Evolutionary conservation across 495 filamentous ascomycete genomes (phyloP), one percentile per base, ranked within the genome.

Genomic region (Hapsidospora chrysogenum): DNA sequence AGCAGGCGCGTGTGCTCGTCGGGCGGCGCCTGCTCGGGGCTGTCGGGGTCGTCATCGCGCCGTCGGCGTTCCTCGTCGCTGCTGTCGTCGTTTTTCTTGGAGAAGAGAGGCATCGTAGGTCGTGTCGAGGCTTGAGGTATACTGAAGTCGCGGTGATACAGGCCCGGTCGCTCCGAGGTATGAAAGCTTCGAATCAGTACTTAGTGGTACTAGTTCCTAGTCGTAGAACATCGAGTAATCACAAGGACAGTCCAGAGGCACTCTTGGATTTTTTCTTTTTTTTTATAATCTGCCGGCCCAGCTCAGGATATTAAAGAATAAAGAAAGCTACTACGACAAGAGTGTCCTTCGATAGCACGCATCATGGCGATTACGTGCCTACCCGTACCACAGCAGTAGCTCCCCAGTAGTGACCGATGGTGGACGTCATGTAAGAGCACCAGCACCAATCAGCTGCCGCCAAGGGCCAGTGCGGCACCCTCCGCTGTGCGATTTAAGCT

Each of bases 1-100:
- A 92, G 62, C 37, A 94, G 60, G 22, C 78, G 66, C 11, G 82
- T 83, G 39, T 77, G 68, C 52, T 96, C 87, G 43, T 80, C 68
- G 29, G 29, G 33, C 23, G 33, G 33, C 6, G 23, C 23, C 13
- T n/a, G 15, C 37, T 66, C 59, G 31, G 40, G 35, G 16, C 47
- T 28, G 30, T 42, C 21, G 22, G 43, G 39, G 37, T 13, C 39
- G 28, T 38, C 27, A 36, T 41, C 20, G 32, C 11, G 9, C 4
- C 14, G 27, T 2, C 33, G 32, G 31, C 32, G 40, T 42, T 42
- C 49, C 16, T 51, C 43, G 19, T 51, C 48, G 7, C 44, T 33
- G 27, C 52, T 53, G 35, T 62, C 54, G 27, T 66, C 57, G 42
- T 66, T 66, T 38, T 63, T 71, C 22, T 41, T 50, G 66, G 66